These are phyloP conservation scores for Fistulinella prunicolor DNA, from an alignment of 768 basidiomycete species.

Conservation along the genomic window DNA sequence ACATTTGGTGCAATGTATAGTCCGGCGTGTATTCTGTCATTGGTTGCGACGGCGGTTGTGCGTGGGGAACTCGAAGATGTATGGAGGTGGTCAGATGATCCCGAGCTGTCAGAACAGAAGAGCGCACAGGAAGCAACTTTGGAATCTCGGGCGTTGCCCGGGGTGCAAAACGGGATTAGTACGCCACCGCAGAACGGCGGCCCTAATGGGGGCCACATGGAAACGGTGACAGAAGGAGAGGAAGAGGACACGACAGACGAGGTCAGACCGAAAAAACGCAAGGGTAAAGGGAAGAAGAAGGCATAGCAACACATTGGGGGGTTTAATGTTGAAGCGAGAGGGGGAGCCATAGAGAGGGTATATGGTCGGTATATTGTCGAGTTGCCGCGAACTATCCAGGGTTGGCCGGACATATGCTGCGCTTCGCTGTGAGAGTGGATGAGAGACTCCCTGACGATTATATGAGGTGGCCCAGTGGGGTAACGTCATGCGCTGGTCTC, in stretches of 20 bases:
- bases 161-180: conserved; percentile 16
- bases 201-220: conserved; percentile 14
- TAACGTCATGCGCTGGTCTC: conserved; percentile 8
- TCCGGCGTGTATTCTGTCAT: conserved; percentile 74
- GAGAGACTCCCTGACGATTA: conserved; percentile 1
- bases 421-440: neutral
- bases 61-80: conserved; percentile 69
- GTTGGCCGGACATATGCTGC: conserved; percentile 10
- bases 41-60: conserved; percentile 52
- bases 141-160: conserved; percentile 12
- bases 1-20: conserved; percentile 32
- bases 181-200: conserved; percentile 15
- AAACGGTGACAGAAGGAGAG: conserved; percentile 5
- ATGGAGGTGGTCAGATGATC: conserved; percentile 71
- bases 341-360: neutral
- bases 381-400: conserved; percentile 6
- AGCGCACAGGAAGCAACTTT: conserved; percentile 8
- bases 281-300: conserved; percentile 19
- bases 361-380: conserved; percentile 1
- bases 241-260: conserved; percentile 7
- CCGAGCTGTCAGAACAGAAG: conserved; percentile 26
- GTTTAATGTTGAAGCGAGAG: too few relatives aligned
- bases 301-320: neutral
- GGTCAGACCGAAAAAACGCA: conserved; percentile 18
- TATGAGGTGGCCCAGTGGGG: conserved; percentile 3